These are phyloP conservation scores for Tetracentron sinense DNA, from an alignment of 164 flowering plant species.

Conservation along the genomic window DNA sequence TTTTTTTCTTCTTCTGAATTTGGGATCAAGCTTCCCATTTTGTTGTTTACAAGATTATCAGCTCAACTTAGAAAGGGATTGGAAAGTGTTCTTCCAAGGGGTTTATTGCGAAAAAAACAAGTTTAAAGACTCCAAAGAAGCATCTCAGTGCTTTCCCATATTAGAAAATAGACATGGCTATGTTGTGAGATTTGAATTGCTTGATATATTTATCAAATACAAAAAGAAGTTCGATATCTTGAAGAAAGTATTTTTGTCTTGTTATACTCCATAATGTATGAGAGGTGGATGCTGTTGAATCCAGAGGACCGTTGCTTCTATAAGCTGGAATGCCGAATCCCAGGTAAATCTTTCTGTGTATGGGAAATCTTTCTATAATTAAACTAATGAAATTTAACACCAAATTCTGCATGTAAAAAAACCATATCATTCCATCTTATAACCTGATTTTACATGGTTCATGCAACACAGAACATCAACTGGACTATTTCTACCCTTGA, in stretches of 20 bases:
- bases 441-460: too few species aligned
- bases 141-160: conserved; percentile 17
- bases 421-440: too few species aligned
- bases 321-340: too few species aligned
- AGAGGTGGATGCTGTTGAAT: too few species aligned
- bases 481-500: too few species aligned
- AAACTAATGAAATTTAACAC: too few species aligned
- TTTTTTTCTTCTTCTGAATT: conserved; percentile 5
- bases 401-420: too few species aligned
- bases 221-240: conserved; percentile 16
- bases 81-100: conserved; percentile 33
- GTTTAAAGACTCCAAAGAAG: conserved; percentile 17
- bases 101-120: conserved; percentile 23
- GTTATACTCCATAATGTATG: too few species aligned
- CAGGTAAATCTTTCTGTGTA: too few species aligned
- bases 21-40: conserved; percentile 34
- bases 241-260: background rate
- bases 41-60: background rate
- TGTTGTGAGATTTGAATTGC: conserved; percentile 24
- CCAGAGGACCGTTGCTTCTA: too few species aligned
- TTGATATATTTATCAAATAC: conserved; percentile 20
- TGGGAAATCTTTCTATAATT: too few species aligned
- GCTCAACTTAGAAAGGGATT: conserved; percentile 17
- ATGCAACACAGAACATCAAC: too few species aligned
- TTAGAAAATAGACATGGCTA: conserved; percentile 20